Conservation (phyloP, 2,329 filamentous ascomycete species). For the Penicillium glabrum region DNA sequence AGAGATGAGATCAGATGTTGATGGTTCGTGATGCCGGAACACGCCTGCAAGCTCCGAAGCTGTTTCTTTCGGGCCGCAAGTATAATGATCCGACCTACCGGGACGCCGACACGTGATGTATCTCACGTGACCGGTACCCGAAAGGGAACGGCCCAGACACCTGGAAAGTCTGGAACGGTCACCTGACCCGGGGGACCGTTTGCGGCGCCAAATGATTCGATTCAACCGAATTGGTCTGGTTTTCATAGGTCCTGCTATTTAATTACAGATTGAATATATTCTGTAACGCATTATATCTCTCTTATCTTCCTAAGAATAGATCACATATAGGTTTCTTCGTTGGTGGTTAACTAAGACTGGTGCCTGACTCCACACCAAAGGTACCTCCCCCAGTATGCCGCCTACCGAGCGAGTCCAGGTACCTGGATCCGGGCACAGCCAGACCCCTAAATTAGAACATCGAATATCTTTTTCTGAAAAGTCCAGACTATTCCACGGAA, state of each 20-base stretch:
- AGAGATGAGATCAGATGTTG: neutral
- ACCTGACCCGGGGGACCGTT: neutral
- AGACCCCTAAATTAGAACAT: slow-evolving; percentile 1
- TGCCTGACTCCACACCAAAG: neutral
- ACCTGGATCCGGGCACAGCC: neutral
- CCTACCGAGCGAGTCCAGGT: neutral
- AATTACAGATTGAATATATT: neutral
- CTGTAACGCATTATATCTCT: too few relatives aligned
- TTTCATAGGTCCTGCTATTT: neutral
- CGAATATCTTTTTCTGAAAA: neutral
- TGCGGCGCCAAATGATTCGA: neutral
- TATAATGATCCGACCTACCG: slow-evolving; percentile 13
- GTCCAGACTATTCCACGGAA: neutral
- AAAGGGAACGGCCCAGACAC: neutral
- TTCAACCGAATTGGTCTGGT: neutral
- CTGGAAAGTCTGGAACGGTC: neutral
- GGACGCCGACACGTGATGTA: slow-evolving; percentile 2
- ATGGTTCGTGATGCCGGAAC: slow-evolving; percentile 1
- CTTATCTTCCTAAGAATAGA: neutral
- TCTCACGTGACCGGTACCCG: slow-evolving; percentile 7
- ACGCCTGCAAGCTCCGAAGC: slow-evolving; percentile 19
- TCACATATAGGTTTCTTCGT: neutral
- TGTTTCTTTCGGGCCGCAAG: slow-evolving; percentile 19
- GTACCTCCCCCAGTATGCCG: neutral
- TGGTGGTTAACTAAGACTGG: neutral